A percentile compares a stretch with the other conserved stretches of the same genome.
Conservation (phyloP, 805 yeast genomes). For the Monosporozyma solicola region DNA sequence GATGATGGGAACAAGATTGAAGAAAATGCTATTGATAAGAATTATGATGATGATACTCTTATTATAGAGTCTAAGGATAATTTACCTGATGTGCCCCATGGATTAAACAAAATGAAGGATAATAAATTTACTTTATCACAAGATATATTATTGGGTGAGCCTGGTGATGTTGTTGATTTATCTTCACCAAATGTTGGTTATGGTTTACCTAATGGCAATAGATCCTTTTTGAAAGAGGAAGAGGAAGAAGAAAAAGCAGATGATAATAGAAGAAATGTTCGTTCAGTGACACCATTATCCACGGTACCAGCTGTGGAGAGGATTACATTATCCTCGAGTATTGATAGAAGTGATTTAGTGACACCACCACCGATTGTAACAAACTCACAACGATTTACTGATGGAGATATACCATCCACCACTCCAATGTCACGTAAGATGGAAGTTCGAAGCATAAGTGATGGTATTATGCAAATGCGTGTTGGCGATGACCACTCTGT, state of each 20-base stretch:
- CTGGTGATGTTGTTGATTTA: slow-evolving; percentile 28
- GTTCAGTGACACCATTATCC: background rate
- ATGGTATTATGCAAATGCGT: slow-evolving; percentile 13
- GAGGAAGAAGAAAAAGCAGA: background rate
- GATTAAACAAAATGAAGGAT: background rate
- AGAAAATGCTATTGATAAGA: background rate
- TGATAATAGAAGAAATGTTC: background rate
- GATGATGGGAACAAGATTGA: background rate
- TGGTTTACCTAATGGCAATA: background rate
- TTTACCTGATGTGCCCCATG: background rate
- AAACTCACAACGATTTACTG: background rate
- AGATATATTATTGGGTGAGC: slow-evolving; percentile 26
- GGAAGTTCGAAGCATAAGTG: slow-evolving; percentile 20
- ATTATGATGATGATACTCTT: background rate
- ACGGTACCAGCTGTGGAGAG: background rate
- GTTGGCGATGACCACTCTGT: background rate
- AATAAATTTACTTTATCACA: slow-evolving; percentile 5
- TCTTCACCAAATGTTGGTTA: slow-evolving; percentile 4
- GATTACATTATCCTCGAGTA: background rate
- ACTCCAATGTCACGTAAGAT: background rate
- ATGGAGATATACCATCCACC: background rate
- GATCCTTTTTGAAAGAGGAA: background rate
- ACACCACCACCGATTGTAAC: background rate
- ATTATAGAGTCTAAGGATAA: background rate
- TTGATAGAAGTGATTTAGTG: background rate